Percentiles rank a stretch among this genome's conserved stretches.
phyloP scores from a whole-genome alignment of 306 rosid species.

The Citrullus amarus region DNA sequence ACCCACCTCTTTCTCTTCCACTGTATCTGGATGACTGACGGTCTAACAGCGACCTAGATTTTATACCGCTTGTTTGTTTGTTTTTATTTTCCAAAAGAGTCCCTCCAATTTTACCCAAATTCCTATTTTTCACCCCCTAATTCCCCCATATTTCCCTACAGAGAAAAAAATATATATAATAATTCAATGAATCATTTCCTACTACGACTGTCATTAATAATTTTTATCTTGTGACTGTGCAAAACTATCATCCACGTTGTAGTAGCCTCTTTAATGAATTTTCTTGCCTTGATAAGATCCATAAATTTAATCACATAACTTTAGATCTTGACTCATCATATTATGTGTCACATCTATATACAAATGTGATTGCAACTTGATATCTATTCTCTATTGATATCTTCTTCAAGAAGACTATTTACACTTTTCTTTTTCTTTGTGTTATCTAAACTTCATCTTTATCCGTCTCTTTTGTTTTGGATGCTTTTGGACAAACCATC shows the following conservation, averaged over 20 bases:
- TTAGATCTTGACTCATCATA: background rate
- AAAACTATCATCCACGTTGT: too few species aligned
- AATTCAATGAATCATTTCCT: too few species aligned
- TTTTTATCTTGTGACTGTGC: too few species aligned
- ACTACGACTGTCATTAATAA: too few species aligned
- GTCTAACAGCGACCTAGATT: background rate
- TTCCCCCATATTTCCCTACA: background rate
- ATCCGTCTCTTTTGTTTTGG: background rate
- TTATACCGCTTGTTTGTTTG: background rate
- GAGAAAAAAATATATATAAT: too few species aligned
- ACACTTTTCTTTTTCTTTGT: background rate
- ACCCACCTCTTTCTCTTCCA: background rate
- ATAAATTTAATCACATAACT: background rate
- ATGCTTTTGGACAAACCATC: background rate
- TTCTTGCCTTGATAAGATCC: background rate
- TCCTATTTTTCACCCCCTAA: background rate
- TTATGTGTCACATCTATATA: background rate
- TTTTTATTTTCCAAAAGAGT: background rate
- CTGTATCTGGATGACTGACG: background rate
- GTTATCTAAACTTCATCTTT: background rate
- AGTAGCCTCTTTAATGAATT: too few species aligned
- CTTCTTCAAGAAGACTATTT: background rate
- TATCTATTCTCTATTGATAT: background rate
- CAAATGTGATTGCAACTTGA: background rate
- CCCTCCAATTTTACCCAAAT: background rate